These are phyloP conservation scores for Backusella luteola DNA, from an alignment of 192 early-diverging fungal species.

Conservation along the genomic window DNA sequence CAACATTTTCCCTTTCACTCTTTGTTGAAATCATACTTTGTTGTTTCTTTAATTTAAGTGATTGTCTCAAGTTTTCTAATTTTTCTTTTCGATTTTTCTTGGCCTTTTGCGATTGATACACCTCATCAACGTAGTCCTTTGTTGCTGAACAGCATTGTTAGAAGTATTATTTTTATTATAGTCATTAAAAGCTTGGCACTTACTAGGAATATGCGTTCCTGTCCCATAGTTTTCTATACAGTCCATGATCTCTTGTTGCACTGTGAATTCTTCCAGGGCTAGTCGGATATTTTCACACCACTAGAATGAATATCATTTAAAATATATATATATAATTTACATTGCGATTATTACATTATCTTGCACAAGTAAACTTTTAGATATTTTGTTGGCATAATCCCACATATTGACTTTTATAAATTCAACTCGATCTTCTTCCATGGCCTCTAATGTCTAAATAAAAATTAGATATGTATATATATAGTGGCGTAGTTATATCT, in stretches of 20 bases:
- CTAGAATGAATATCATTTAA: background rate
- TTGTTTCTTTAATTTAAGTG: background rate
- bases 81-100: background rate
- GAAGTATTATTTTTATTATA: background rate
- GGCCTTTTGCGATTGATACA: background rate
- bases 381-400: slow-evolving; percentile 20
- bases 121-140: background rate
- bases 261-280: slow-evolving; percentile 6
- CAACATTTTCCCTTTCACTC: background rate
- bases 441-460: slow-evolving; percentile 3
- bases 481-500: background rate
- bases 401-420: slow-evolving; percentile 19
- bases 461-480: background rate
- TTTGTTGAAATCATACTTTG: background rate
- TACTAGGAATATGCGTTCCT: background rate
- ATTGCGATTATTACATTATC: slow-evolving; percentile 7
- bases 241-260: slow-evolving; percentile 3
- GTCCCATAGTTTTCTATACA: background rate
- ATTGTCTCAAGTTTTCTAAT: background rate
- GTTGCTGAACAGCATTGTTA: background rate
- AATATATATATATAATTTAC: no score
- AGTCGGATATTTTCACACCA: slow-evolving; percentile 19
- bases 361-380: slow-evolving; percentile 19
- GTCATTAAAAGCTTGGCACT: background rate
- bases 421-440: slow-evolving; percentile 23